Base-by-base conservation (phyloP, 306 rosid genomes). In the Fagus sylvatica region DNA sequence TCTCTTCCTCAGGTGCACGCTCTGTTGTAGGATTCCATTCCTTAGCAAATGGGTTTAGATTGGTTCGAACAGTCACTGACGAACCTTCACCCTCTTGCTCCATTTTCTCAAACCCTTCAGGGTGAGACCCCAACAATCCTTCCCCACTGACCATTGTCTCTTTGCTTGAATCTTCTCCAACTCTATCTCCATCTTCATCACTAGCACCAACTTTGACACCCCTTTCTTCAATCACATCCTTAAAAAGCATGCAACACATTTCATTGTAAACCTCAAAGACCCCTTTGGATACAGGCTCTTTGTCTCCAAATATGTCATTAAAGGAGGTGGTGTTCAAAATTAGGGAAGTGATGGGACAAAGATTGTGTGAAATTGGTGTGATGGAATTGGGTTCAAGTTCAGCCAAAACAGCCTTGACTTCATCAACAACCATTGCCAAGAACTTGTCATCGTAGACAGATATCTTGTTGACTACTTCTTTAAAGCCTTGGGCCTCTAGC, bases 1-100 rank as follows among this genome's bases (percentile, higher is more conserved):
- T 65, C 28, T 65, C 71, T 65, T 65, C 48, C 71, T 65, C 71
- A 16, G 71, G 71, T 10, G 43, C 30, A 0, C 71, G 71, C 32
- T 65, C 71, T 65, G 15, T 7, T 7, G 48, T 48, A 2, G 71
- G 71, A 17, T 12, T 39, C 71, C 71, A 65, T 65, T 65, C 71
- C 12, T 7, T 65, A n/a, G 71, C 71, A 65, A 17, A 37, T 6
- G 71, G 71, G 9, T 65, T 39, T 16, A 65, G 28, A 33, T 4
- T 16, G 28, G 28, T 22, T 22, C 28, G 28, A 22, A 22, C 28
- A 22, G 0, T 22, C 28, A 22, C 0, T 22, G 28, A 22, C 28
- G 28, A 22, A 22, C 28, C 28, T 22, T 22, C 28, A 22, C 28
- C 28, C 28, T 22, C 28, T 22, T 22, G 28, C 28, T 22, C 28